These are phyloP conservation scores for Solanum neorickii DNA, from an alignment of 257 asterid species.

Conservation along the genomic window DNA sequence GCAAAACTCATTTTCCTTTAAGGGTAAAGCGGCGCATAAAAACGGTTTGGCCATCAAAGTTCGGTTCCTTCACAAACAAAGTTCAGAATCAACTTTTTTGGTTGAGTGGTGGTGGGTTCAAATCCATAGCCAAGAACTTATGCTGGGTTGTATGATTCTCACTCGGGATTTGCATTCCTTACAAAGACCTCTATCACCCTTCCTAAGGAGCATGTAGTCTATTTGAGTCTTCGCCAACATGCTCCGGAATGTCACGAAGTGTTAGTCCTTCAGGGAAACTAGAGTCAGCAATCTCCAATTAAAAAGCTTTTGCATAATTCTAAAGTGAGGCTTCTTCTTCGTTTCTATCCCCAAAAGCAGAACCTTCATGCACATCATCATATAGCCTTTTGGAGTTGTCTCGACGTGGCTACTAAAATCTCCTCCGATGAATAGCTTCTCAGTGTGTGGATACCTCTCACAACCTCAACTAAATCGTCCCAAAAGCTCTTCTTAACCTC, in stretches of 20 bases:
- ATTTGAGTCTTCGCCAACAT: not conserved
- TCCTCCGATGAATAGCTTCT: not conserved
- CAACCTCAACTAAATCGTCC: not conserved
- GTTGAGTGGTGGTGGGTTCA: not conserved
- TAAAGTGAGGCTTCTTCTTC: not conserved
- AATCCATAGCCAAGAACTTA: not conserved
- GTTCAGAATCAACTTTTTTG: not conserved
- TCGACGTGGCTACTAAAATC: not conserved
- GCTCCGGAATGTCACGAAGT: not conserved
- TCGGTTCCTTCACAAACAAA: not conserved
- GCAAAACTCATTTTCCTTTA: not conserved
- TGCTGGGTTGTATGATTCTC: not conserved
- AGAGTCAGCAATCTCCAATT: not conserved
- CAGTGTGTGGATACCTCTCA: not conserved
- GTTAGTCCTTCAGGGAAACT: not conserved
- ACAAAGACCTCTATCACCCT: not conserved
- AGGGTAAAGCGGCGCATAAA: not conserved
- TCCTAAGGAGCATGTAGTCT: not conserved
- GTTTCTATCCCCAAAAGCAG: not conserved
- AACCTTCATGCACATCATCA: not conserved
- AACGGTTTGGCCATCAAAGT: not conserved
- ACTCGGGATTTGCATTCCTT: not conserved
- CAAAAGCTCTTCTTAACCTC: not conserved
- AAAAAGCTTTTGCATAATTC: not conserved
- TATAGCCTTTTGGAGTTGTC: not conserved